Percentiles rank a stretch among this genome's conserved stretches.
These are phyloP conservation scores for Fusarium pseudoanthophilum DNA, from an alignment of 2,329 filamentous ascomycete species.

Conservation along the genomic window DNA sequence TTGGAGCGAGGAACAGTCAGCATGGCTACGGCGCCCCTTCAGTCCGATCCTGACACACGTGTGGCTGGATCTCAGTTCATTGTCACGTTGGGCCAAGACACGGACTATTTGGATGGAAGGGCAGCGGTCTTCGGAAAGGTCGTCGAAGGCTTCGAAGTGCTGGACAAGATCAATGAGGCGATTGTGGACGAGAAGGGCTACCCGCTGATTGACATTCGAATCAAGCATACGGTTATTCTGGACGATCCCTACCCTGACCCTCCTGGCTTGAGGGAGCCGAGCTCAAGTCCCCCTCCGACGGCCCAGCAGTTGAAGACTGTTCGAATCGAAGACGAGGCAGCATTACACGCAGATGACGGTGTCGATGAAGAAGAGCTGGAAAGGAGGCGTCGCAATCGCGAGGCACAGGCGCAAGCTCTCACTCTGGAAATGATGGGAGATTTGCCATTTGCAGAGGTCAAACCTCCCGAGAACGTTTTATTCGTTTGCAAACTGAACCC, in stretches of 20 bases:
- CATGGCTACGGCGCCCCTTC: conserved; percentile 89
- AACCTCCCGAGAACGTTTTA: conserved; percentile 94
- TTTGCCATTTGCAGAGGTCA: conserved; percentile 95
- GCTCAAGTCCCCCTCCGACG: conserved; percentile 81
- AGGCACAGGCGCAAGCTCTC: conserved; percentile 91
- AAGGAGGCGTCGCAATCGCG: conserved; percentile 82
- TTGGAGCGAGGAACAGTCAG: conserved; percentile 90
- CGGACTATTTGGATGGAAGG: conserved; percentile 91
- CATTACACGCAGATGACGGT: conserved; percentile 76
- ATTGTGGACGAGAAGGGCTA: conserved; percentile 88
- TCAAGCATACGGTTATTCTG: conserved; percentile 90
- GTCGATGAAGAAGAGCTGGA: conserved; percentile 83
- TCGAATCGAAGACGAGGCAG: conserved; percentile 89
- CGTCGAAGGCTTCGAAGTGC: conserved; percentile 91
- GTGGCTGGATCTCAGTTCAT: conserved; percentile 93
- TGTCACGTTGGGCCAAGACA: conserved; percentile 87
- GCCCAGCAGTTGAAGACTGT: conserved; percentile 90
- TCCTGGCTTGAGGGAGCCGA: conserved; percentile 77
- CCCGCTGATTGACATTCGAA: conserved; percentile 92
- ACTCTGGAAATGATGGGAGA: conserved; percentile 99
- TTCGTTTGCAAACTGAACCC: conserved; percentile 99
- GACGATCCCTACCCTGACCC: conserved; percentile 95
- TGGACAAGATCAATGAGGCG: conserved; percentile 92
- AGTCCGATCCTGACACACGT: conserved; percentile 81
- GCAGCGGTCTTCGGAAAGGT: conserved; percentile 96